A percentile compares a stretch with the other conserved stretches of the same genome.
These are phyloP conservation scores for Plasmodium ovale DNA, from an alignment of 169 alveolate species.

Conservation along the genomic window DNA sequence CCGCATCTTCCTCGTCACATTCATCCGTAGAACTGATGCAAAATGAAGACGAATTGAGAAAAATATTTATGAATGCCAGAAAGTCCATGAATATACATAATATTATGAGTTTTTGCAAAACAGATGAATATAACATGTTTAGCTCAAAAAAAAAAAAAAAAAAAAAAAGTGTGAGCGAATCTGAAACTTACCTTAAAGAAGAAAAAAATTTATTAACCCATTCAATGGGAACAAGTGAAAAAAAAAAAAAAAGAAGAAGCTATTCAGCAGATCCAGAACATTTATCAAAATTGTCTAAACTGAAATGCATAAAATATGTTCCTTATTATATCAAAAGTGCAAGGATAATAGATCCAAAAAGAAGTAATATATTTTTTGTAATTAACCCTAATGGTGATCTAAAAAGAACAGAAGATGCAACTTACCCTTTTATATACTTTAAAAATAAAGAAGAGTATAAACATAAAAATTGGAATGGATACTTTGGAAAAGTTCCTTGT, in stretches of 20 bases:
- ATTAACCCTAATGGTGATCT: slow-evolving; percentile 76
- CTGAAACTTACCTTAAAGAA: slow-evolving; percentile 54
- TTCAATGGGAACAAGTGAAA: background rate
- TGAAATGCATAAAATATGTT: slow-evolving; percentile 46
- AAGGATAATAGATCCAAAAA: slow-evolving; percentile 63
- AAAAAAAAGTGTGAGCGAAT: slow-evolving; percentile 68
- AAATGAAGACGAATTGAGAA: slow-evolving; percentile 61
- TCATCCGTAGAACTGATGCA: slow-evolving; percentile 74
- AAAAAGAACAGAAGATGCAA: slow-evolving; percentile 74
- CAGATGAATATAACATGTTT: slow-evolving; percentile 7
- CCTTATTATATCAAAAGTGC: slow-evolving; percentile 60
- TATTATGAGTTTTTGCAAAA: slow-evolving; percentile 31
- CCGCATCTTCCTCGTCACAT: slow-evolving; percentile 25
- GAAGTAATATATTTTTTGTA: slow-evolving; percentile 72
- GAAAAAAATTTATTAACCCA: slow-evolving; percentile 11
- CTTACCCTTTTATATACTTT: slow-evolving; percentile 71
- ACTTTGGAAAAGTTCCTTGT: slow-evolving; percentile 66
- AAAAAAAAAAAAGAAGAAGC: slow-evolving; percentile 68
- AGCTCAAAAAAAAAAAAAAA: slow-evolving; percentile 6
- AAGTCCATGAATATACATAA: slow-evolving; percentile 71
- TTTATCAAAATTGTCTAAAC: slow-evolving; percentile 18
- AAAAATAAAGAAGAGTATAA: slow-evolving; percentile 62
- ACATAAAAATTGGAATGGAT: slow-evolving; percentile 76
- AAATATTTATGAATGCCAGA: slow-evolving; percentile 70
- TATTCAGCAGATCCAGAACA: slow-evolving; percentile 55